Base-by-base conservation (phyloP, 1,284 basidiomycete species). In the Heterobasidion occidentale region DNA sequence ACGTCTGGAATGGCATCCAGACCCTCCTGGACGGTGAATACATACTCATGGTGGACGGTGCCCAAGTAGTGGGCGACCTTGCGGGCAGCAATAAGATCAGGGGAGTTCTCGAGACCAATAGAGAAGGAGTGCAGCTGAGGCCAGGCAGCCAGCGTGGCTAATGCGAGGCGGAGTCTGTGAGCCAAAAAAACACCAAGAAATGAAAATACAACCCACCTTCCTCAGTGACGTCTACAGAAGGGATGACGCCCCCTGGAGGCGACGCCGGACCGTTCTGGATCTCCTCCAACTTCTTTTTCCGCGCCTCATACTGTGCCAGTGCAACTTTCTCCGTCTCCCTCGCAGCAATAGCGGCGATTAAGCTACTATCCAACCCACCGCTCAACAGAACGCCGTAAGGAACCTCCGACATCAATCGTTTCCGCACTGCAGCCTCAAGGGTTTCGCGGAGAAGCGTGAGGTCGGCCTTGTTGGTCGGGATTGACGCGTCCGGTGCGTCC, bases 81-180 rank as follows among this genome's bases (percentile, higher is more conserved):
- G 58, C 92, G 82, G 4, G 97, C 97, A 1, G 97, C 97, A 53
- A 98, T 72, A 46, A 98, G 80, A 73, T 99, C 97, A 3, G 97
- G 97, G 7, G 97, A 97, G 72, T 94, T 89, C 67, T 93, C 90
- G 46, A 99, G 80, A 61, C 97, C 97, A 64, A 99, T 90, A 9
- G 96, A 96, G 77, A 99, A 99, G 7, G 97, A 99, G 74, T 99
- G 97, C 35, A 99, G 79, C 68, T 94, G 91, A 1, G 97, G 96
- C 97, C 97, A 99, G 27, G 92, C 80, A 51, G 90, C 87, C 46
- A 95, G 80, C 17, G 87, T 86, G 35, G 81, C 86, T 77, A 61
- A n/a, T 33, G 12, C 46, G 55, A 53, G 78, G 55, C 20, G 52
- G 11, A n/a, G 11, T n/a, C 6, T 42, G 38, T 42, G 38, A 42